Evolutionary conservation across 371 early-diverging fungal species (phyloP).

Genomic region (Syncephalastrum monosporum): DNA sequence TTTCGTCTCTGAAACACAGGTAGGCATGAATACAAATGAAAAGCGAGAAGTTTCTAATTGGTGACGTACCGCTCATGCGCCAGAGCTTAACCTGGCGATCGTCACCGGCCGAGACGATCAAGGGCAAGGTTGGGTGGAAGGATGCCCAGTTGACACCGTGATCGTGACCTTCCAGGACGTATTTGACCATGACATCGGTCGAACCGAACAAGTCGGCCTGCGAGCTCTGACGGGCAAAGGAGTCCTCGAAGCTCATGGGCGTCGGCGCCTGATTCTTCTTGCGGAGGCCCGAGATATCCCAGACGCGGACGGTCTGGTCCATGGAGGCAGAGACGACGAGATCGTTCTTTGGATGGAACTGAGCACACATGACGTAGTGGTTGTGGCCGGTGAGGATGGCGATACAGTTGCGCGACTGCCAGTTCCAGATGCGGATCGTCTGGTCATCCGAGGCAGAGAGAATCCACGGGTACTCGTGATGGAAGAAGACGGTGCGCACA

Average conservation of each 20-base stretch:
- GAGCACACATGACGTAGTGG: constrained; percentile 99
- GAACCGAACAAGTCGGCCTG: constrained; percentile 92
- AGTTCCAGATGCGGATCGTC: constrained; percentile 99
- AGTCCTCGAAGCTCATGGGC: constrained; percentile 59
- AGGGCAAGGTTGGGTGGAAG: constrained; percentile 91
- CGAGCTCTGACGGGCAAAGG: constrained; percentile 50
- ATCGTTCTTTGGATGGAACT: constrained; percentile 97
- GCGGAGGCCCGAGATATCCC: constrained; percentile 94
- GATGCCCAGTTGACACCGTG: constrained; percentile 99
- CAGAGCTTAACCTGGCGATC: constrained; percentile 98
- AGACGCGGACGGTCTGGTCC: constrained; percentile 98
- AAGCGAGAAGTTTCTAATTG: background rate
- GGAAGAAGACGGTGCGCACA: constrained; percentile 97
- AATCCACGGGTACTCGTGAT: constrained; percentile 99
- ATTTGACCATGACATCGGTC: constrained; percentile 95
- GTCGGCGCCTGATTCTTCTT: constrained; percentile 77
- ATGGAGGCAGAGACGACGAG: constrained; percentile 95
- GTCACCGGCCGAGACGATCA: constrained; percentile 97
- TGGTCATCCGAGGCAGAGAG: constrained; percentile 98
- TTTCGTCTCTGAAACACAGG: constrained; percentile 65
- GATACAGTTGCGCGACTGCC: constrained; percentile 98
- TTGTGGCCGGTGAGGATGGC: constrained; percentile 98
- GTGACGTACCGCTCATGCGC: constrained; percentile 88
- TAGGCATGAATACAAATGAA: background rate
- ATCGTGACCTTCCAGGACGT: constrained; percentile 98